These are phyloP conservation scores for Citrus reticulata DNA, from an alignment of 345 rosid genomes.

Conservation along the genomic window DNA sequence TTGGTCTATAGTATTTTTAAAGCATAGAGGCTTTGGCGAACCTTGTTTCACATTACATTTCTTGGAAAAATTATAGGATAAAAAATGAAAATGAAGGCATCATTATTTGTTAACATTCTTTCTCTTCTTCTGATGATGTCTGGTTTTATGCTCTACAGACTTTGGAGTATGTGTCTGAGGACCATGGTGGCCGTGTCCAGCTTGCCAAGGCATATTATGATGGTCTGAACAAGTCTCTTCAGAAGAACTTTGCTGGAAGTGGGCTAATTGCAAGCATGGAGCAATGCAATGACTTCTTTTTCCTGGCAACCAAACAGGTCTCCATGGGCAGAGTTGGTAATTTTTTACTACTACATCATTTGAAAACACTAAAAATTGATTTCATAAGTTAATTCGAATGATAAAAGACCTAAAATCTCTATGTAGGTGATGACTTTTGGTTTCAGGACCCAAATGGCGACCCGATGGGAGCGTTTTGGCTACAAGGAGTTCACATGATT, in stretches of 20 bases:
- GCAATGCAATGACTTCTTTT: conserved; percentile 19
- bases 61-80: not conserved
- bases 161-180: conserved; percentile 9
- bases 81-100: not conserved
- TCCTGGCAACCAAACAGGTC: conserved; percentile 11
- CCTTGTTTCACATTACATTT: not conserved
- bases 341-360: not conserved
- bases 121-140: not conserved
- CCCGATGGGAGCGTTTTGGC: conserved; percentile 17
- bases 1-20: not conserved
- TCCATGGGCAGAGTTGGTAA: conserved; percentile 20
- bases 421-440: conserved; percentile 19
- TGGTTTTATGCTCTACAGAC: not conserved
- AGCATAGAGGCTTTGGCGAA: not conserved
- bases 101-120: not conserved
- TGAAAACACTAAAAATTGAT: not conserved
- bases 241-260: conserved; percentile 14
- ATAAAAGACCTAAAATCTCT: not conserved
- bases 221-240: conserved; percentile 6
- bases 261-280: conserved; percentile 21
- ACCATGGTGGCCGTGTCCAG: conserved; percentile 16
- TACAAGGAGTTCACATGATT: conserved; percentile 22
- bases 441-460: conserved; percentile 12
- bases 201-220: conserved; percentile 18
- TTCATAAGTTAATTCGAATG: not conserved